phyloP scores from a whole-genome alignment of 1,284 basidiomycete genomes.

The Golubevia sp. region DNA sequence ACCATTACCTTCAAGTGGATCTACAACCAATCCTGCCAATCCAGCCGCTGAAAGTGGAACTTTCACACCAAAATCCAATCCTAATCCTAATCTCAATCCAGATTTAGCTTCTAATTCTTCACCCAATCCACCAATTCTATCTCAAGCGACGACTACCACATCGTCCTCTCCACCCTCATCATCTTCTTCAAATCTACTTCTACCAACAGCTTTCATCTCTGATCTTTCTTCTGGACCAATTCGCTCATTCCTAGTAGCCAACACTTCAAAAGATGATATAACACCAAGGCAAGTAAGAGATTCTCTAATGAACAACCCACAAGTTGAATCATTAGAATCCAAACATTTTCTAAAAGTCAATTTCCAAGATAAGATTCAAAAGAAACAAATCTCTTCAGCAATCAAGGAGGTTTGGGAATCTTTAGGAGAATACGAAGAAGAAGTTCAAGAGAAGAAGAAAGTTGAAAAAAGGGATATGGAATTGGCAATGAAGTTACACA shows the following conservation, averaged over 20 bases:
- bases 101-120: not conserved
- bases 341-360: too few relatives aligned
- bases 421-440: not conserved
- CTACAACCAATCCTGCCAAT: too few relatives aligned
- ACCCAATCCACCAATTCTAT: not conserved
- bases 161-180: not conserved
- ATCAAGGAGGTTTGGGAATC: not conserved
- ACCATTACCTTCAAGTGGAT: too few relatives aligned
- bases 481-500: not conserved
- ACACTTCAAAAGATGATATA: not conserved
- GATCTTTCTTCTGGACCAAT: not conserved
- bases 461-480: constrained; percentile 4
- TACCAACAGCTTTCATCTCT: not conserved
- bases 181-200: not conserved
- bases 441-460: constrained; percentile 10
- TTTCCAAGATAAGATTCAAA: too few relatives aligned
- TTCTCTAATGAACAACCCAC: too few relatives aligned
- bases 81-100: not conserved
- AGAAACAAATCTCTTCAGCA: too few relatives aligned
- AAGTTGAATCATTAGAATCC: too few relatives aligned
- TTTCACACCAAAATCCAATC: too few relatives aligned
- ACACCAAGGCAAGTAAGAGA: too few relatives aligned
- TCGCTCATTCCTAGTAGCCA: not conserved
- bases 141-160: not conserved
- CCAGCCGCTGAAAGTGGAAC: too few relatives aligned